Base-by-base conservation (phyloP, 129 eudicot genomes). In the Deinandra increscens region DNA sequence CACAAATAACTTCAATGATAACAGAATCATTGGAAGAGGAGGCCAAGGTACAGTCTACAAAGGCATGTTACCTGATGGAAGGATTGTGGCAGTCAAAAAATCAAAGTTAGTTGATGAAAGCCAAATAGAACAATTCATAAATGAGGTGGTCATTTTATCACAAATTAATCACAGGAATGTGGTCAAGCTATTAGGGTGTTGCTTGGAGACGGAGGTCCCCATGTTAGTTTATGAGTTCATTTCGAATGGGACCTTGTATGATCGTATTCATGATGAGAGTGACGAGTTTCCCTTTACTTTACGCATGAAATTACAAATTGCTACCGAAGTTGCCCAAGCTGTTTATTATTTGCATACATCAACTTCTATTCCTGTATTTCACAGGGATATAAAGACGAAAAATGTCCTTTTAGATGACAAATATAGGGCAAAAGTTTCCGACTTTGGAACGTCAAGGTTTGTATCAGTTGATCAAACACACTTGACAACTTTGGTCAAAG, bases 21-120 rank as follows among this genome's bases (percentile, higher is more conserved):
- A 69, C 5, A 66, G 66, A 39, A 62, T 77, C 46, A 59, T 77
- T 15, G 76, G 76, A 8, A 36, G 29, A 61, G 81, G 81, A 49
- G 81, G 75, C 12, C 81, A 77, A 34, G 79, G 73, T 66, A 75
- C 74, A 0, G 74, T 75, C 26, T 75, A 75, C 79, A 75, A 75
- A 44, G 80, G 76, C 33, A 78, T 70, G 81, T 44, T 70, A 50
- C 0, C 42, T 2, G 73, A 78, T 64, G 81, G 77, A 31, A 78
- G 67, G 20, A 51, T 64, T 20, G 76, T 78, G 0, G 81, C 81
- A 2, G 49, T 77, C 14, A 77, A 78, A 38, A 78, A 70, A 48
- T 70, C 81, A 13, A 70, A 63, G 44, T 13, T 54, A 38, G 64
- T 10, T 33, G 55, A 60, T 23, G 72, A 78, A 54, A 51, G 77